Base-by-base conservation (phyloP, 768 basidiomycete species). In the Suillus subalutaceus region DNA sequence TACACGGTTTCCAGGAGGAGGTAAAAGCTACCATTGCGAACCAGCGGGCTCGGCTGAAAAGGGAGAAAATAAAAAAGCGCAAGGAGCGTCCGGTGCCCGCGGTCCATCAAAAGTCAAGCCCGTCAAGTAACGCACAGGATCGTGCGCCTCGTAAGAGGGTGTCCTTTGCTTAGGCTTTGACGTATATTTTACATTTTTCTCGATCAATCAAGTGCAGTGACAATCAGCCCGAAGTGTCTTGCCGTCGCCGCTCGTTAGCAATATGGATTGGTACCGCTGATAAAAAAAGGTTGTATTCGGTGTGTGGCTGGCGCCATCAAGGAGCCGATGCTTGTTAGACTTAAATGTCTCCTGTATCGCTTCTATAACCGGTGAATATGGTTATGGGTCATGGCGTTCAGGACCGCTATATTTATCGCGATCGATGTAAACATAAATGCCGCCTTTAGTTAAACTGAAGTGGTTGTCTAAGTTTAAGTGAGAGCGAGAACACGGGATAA, bases 11-110 rank as follows among this genome's bases (percentile, higher is more conserved):
- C 60, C 68, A 84, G 83, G 80, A 82, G 69, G 82, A 82, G 68
- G 78, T 78, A 18, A 85, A 81, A 63, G 76, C 74, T 8, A 68
- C 76, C 58, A 77, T 85, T 32, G 71, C 73, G 30, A 79, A 79
- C 46, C 77, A 75, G 68, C 76, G 75, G 40, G 74, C 79, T 41
- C 77, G 75, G 53, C 72, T 69, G 41, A 84, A 82, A 73, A 79
- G 77, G 72, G 74, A 79, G 55, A 83, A 80, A 68, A 72, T 72
- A 18, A 82, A 72, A 65, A 65, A 67, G 57, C 74, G 76, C 46
- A 82, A 75, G 52, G 65, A 71, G 43, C 58, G 43, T 59, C 67
- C 66, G 50, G 13, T 63, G 61, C 68, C 65, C 68, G 63, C 35
- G 60, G 67, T 55, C 63, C 65, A 62, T 63, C 59, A 58, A 71